Conservation (phyloP, 2,329 filamentous ascomycete genomes). For the Aspergillus ochraceoroseus region DNA sequence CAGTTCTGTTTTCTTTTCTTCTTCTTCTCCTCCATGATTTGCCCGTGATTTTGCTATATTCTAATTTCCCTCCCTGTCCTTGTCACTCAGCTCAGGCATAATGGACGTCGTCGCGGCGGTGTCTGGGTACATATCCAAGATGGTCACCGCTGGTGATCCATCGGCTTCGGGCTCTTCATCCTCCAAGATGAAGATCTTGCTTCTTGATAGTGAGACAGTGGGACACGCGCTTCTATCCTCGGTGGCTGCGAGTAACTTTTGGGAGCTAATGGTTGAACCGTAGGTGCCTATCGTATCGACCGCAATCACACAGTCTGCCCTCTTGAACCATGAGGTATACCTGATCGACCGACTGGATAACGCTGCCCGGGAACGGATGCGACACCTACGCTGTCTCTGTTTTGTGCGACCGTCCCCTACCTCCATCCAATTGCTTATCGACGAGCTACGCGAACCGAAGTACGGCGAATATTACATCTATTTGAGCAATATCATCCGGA, state of each 20-base stretch:
- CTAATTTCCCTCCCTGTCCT: no score
- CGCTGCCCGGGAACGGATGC: constrained; percentile 87
- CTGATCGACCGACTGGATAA: constrained; percentile 96
- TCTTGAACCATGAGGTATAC: constrained; percentile 95
- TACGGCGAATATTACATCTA: constrained; percentile 97
- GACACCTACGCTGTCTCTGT: constrained; percentile 87
- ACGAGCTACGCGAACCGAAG: constrained; percentile 91
- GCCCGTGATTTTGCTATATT: constrained; percentile 1
- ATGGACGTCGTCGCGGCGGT: constrained; percentile 96
- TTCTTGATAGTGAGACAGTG: constrained; percentile 88
- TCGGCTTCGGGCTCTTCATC: constrained; percentile 54
- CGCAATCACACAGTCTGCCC: constrained; percentile 87
- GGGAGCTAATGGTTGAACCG: constrained; percentile 19
- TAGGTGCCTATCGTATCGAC: constrained; percentile 86
- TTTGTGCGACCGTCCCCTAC: constrained; percentile 89
- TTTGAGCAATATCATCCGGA: constrained; percentile 96
- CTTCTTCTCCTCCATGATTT: constrained; percentile 2
- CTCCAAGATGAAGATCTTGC: constrained; percentile 94
- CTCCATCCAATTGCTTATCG: constrained; percentile 87
- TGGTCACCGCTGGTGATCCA: constrained; percentile 75
- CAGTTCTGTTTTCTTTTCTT: no score
- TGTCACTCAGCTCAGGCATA: constrained; percentile 26
- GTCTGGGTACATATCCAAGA: constrained; percentile 92
- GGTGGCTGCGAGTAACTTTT: neutral
- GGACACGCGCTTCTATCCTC: constrained; percentile 41